Evolutionary conservation across 1,284 basidiomycete genomes (phyloP).

Genomic region (Rhodotorula sp.): DNA sequence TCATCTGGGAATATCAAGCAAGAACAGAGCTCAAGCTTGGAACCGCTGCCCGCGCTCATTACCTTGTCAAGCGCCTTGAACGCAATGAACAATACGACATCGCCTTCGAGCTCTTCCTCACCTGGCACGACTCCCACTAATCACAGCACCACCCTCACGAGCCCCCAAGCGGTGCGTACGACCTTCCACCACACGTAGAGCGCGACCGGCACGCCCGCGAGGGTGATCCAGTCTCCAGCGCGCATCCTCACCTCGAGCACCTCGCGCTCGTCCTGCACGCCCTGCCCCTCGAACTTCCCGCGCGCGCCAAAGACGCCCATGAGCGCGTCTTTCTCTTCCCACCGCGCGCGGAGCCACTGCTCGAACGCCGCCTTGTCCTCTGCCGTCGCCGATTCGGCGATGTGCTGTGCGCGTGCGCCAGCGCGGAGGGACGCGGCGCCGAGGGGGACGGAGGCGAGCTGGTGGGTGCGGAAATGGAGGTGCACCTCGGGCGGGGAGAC

Average conservation of each 20-base stretch:
- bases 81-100: not conserved
- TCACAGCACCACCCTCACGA: not conserved
- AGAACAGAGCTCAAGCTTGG: too few relatives aligned
- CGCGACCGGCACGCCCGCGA: constrained; percentile 3
- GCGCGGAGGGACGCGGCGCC: constrained; percentile 8
- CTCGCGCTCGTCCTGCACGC: not conserved
- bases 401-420: not conserved
- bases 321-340: constrained; percentile 78
- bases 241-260: constrained; percentile 13
- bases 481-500: constrained; percentile 82
- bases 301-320: constrained; percentile 63
- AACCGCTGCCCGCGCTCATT: too few relatives aligned
- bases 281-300: constrained; percentile 44
- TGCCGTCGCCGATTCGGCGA: constrained; percentile 60
- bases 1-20: too few relatives aligned
- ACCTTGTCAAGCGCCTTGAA: too few relatives aligned
- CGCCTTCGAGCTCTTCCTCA: not conserved
- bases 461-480: constrained; percentile 77
- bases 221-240: constrained; percentile 5
- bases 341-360: constrained; percentile 74
- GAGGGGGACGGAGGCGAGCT: constrained; percentile 54
- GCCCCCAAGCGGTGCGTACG: not conserved
- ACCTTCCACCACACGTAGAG: not conserved
- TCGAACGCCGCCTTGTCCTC: constrained; percentile 74
- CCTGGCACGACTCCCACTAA: not conserved